Evolutionary conservation across 1,284 basidiomycete genomes (phyloP).

Genomic region (Veloboletus limbatus): DNA sequence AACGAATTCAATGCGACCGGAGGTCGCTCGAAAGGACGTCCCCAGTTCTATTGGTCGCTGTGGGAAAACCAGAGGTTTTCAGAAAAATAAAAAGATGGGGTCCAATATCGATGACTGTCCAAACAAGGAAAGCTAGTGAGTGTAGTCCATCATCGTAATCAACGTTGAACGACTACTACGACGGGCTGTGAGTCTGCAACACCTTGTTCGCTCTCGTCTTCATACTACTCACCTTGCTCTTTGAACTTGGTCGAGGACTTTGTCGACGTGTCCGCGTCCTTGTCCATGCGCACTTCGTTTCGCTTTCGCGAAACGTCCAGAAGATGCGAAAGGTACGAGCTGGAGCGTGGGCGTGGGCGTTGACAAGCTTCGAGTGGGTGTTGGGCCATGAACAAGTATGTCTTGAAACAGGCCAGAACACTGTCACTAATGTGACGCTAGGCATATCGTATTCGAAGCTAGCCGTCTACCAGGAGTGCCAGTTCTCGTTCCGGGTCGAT

Average conservation of each 20-base stretch:
- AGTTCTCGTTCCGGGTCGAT: slow-evolving; percentile 44
- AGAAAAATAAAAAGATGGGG: neutral
- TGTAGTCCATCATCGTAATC: too few species aligned
- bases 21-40: slow-evolving; percentile 14
- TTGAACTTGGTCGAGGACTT: slow-evolving; percentile 73
- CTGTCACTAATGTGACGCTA: slow-evolving; percentile 63
- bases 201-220: slow-evolving; percentile 54
- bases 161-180: too few species aligned
- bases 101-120: too few species aligned
- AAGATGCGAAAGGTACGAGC: slow-evolving; percentile 18
- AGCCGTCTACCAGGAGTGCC: slow-evolving; percentile 30
- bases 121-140: too few species aligned
- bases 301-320: slow-evolving; percentile 41
- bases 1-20: slow-evolving; percentile 15
- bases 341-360: slow-evolving; percentile 20
- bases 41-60: slow-evolving; percentile 8
- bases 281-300: slow-evolving; percentile 67
- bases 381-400: slow-evolving; percentile 3
- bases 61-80: neutral
- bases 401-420: slow-evolving; percentile 53
- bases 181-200: too few species aligned
- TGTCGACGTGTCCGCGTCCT: slow-evolving; percentile 54
- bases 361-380: slow-evolving; percentile 27
- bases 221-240: slow-evolving; percentile 56
- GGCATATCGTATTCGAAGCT: slow-evolving; percentile 63